A percentile compares a stretch with the other conserved stretches of the same genome.
Conservation (phyloP, 225 moss, liverwort and hornwort genomes). For the Pseudisothecium myosuroides region DNA sequence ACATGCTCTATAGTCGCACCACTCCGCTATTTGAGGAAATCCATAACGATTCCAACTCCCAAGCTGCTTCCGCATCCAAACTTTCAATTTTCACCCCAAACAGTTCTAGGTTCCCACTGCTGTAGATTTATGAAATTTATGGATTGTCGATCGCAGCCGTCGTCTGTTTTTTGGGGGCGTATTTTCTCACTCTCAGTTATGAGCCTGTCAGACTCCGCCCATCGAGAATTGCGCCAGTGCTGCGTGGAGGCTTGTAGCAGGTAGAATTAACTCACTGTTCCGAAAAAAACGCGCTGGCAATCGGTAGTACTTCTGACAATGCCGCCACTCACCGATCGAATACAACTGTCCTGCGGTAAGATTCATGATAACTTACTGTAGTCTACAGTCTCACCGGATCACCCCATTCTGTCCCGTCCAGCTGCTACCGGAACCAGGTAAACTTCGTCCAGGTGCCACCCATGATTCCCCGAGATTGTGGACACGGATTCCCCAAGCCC, state of each 20-base stretch:
- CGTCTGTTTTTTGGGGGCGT: neutral
- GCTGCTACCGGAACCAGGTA: neutral
- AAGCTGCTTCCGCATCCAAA: neutral
- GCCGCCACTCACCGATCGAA: neutral
- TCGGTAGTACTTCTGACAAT: neutral
- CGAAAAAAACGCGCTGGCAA: neutral
- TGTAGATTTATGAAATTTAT: too few relatives aligned
- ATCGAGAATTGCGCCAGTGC: neutral
- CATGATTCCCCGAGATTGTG: neutral
- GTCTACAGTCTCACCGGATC: neutral
- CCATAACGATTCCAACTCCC: neutral
- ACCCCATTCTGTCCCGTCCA: neutral
- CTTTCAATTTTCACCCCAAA: neutral
- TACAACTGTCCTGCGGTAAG: neutral
- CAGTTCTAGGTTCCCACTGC: too few relatives aligned
- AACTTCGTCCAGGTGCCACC: neutral
- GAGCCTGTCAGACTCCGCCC: neutral
- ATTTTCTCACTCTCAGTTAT: neutral
- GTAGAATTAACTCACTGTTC: too few relatives aligned
- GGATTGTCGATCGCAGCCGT: neutral
- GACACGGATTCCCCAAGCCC: neutral
- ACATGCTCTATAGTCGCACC: neutral
- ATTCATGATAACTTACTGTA: too few relatives aligned
- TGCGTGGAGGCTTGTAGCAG: neutral
- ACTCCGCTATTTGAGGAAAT: neutral